phyloP scores from a whole-genome alignment of 768 basidiomycete genomes.

The Flagelloscypha sp. region DNA sequence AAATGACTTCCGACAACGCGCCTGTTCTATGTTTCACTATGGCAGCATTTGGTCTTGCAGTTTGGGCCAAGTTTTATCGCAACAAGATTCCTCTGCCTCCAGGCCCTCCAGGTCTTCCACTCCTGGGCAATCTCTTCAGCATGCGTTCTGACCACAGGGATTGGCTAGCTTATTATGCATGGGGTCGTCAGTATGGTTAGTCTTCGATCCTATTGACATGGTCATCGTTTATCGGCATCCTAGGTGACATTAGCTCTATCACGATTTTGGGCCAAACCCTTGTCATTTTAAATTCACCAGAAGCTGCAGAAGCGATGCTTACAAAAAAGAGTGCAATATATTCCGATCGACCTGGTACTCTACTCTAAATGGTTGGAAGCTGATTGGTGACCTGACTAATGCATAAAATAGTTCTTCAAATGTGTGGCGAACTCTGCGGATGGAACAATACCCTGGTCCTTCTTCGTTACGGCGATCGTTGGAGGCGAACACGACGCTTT shows the following conservation, averaged over 20 bases:
- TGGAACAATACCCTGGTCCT: slow-evolving; percentile 30
- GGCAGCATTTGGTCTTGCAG: no score
- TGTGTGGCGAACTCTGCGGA: slow-evolving; percentile 29
- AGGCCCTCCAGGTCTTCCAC: slow-evolving; percentile 20
- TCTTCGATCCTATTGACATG: neutral
- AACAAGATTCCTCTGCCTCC: slow-evolving; percentile 5
- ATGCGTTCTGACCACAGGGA: slow-evolving; percentile 36
- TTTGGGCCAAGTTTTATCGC: no score
- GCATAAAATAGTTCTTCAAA: slow-evolving; percentile 10
- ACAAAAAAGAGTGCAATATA: slow-evolving; percentile 45
- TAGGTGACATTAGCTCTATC: slow-evolving; percentile 36
- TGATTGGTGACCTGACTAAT: slow-evolving; percentile 14
- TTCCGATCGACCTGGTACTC: slow-evolving; percentile 43
- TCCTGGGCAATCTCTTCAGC: slow-evolving; percentile 41
- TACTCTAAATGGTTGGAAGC: no score
- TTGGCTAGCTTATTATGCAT: slow-evolving; percentile 36
- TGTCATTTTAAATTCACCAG: slow-evolving; percentile 33
- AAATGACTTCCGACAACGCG: no score
- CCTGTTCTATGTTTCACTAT: no score
- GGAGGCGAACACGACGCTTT: slow-evolving; percentile 31
- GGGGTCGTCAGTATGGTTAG: slow-evolving; percentile 38
- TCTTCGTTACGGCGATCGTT: slow-evolving; percentile 29
- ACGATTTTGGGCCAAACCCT: slow-evolving; percentile 38
- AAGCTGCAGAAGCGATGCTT: slow-evolving; percentile 38
- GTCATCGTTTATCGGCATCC: neutral